These are phyloP conservation scores for Gentiana macrophylla DNA, from an alignment of 257 asterid genomes.

Conservation along the genomic window DNA sequence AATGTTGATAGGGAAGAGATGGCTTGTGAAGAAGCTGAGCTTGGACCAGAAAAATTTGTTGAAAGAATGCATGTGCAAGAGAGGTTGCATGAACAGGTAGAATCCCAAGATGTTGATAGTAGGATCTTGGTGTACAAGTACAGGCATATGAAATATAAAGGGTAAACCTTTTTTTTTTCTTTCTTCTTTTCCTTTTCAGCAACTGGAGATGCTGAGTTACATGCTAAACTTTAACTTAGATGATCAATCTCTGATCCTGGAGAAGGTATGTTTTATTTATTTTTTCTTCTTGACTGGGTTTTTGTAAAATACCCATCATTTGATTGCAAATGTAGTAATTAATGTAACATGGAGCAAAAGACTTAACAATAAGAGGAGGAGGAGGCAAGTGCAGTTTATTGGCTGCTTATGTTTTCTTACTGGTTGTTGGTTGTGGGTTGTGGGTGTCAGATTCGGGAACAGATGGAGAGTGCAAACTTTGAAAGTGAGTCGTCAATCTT, in stretches of 20 bases:
- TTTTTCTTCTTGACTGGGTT: too few relatives aligned
- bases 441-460: conserved; percentile 46
- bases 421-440: not conserved
- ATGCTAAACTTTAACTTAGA: conserved; percentile 63
- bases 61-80: conserved; percentile 46
- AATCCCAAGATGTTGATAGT: conserved; percentile 1
- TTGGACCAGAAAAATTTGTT: conserved; percentile 62
- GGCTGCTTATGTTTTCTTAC: not conserved
- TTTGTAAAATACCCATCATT: too few relatives aligned
- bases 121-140: conserved; percentile 2
- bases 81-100: conserved; percentile 60
- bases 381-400: too few relatives aligned
- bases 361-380: too few relatives aligned
- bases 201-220: conserved; percentile 78
- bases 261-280: conserved; percentile 35
- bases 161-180: too few relatives aligned
- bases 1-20: conserved; percentile 62
- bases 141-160: not conserved
- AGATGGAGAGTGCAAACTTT: conserved; percentile 66
- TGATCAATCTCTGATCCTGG: conserved; percentile 77
- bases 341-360: too few relatives aligned
- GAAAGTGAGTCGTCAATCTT: conserved; percentile 56
- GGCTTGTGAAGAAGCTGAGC: conserved; percentile 92
- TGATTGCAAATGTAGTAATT: too few relatives aligned
- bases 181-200: conserved; percentile 23